Evolutionary conservation across 2,329 filamentous ascomycete genomes (phyloP).

Genomic region (Paraconiothyrium brasiliense): DNA sequence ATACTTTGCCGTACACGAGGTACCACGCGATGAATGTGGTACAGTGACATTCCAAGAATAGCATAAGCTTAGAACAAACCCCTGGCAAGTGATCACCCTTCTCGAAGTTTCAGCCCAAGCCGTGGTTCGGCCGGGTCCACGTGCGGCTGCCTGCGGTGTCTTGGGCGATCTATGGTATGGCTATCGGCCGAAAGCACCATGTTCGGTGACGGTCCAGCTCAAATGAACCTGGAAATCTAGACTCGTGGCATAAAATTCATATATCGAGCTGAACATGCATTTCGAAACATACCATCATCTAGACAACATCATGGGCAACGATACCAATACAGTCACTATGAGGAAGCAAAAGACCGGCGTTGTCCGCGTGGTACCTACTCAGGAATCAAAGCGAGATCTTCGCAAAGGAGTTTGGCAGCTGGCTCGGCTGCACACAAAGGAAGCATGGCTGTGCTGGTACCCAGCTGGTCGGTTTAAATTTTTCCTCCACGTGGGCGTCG

Average conservation of each 20-base stretch:
- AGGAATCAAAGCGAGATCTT: neutral
- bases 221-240: neutral
- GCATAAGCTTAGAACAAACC: neutral
- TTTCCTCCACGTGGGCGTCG: neutral
- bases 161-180: neutral
- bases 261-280: neutral
- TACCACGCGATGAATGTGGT: neutral
- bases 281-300: neutral
- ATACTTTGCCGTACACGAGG: neutral
- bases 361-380: neutral
- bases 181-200: neutral
- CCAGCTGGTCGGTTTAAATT: neutral
- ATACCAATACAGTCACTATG: neutral
- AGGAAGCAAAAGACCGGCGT: neutral
- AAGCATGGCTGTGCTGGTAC: conserved; percentile 1
- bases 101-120: neutral
- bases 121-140: neutral
- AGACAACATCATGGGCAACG: neutral
- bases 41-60: neutral
- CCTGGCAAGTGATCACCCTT: neutral
- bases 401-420: neutral
- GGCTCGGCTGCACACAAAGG: neutral
- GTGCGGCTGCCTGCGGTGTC: neutral
- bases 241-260: neutral
- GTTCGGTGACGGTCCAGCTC: neutral